These are phyloP conservation scores for Larix kaempferi DNA, from an alignment of 75 land plant genomes.

Conservation along the genomic window DNA sequence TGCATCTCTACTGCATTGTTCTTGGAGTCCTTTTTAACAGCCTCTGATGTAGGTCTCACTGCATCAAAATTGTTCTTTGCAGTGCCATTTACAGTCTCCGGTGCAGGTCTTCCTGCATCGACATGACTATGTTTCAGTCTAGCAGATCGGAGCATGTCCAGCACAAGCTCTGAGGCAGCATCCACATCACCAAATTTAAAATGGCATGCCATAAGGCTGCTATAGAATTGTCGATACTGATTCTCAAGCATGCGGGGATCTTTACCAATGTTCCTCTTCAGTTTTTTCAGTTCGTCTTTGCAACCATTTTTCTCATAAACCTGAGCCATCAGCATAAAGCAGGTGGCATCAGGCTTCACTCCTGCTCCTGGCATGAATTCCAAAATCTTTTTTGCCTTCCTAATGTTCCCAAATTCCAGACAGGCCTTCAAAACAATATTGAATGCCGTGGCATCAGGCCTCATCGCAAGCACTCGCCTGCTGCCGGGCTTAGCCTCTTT, in stretches of 20 bases:
- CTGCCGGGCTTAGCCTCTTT: neutral
- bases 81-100: no score
- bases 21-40: neutral
- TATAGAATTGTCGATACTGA: conserved; percentile 47
- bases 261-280: conserved; percentile 33
- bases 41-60: no score
- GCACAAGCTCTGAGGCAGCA: conserved; percentile 42
- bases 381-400: conserved; percentile 53
- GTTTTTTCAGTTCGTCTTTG: conserved; percentile 49
- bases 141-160: conserved; percentile 13
- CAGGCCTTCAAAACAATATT: conserved; percentile 61
- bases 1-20: neutral
- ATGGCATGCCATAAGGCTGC: conserved; percentile 44
- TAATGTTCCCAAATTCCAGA: conserved; percentile 26
- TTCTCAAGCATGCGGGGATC: conserved; percentile 15
- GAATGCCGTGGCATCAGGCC: conserved; percentile 37
- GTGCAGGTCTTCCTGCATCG: no score
- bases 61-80: no score
- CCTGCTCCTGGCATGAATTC: conserved; percentile 44
- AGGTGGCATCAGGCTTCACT: conserved; percentile 39
- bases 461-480: conserved; percentile 8
- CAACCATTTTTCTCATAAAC: conserved; percentile 51
- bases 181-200: conserved; percentile 57
- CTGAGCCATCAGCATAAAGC: conserved; percentile 34
- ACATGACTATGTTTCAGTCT: neutral